Evolutionary conservation across 768 basidiomycete species (phyloP), one percentile per base, ranked within the genome.

Genomic region (Russula abietina): DNA sequence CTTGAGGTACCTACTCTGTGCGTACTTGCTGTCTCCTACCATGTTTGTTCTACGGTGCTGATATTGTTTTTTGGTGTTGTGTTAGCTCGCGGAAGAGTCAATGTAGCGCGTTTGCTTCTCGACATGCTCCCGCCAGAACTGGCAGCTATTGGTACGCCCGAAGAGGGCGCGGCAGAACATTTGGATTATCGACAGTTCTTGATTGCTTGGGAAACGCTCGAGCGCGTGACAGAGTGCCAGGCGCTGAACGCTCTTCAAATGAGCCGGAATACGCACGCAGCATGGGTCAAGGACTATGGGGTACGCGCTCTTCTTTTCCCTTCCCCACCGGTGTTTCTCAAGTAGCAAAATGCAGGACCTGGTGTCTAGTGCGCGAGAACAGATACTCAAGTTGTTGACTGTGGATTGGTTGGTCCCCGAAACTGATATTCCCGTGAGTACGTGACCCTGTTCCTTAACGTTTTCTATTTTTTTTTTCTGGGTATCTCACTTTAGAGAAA

Each of bases 1-100:
- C 62, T 71, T 93, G 60, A 85, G 95, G 17, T 93, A 93, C 71
- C 91, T 97, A 78, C 81, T 98, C 26, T 85, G 95, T 94, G 70
- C 30, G 84, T 73, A 36, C 19, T 39, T 16, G 22, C 38, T 17
- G 22, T 28, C 11, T 41, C 12, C 9, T 12, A 10, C 30, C 4
- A 11, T 33, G 33, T 33, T 22, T n/a, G 33, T 33, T 22, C 19
- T 32, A 49, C 30, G 8, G 30, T 8, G 24, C 50, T 57, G 26
- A 38, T 22, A 22, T 24, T 46, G 19, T 19, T 7, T n/a, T n/a
- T n/a, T n/a, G n/a, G 26, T 10, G 8, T n/a, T 22, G 22, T 52
- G 43, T 65, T 92, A 93, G 92, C 82, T 22, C 78, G 82, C 22
- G 92, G 92, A 3, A 81, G 90, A 24, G 80, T 91, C 2, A 79